Base-by-base conservation (phyloP, 2,329 filamentous ascomycete species). In the Aspergillus sojae region DNA sequence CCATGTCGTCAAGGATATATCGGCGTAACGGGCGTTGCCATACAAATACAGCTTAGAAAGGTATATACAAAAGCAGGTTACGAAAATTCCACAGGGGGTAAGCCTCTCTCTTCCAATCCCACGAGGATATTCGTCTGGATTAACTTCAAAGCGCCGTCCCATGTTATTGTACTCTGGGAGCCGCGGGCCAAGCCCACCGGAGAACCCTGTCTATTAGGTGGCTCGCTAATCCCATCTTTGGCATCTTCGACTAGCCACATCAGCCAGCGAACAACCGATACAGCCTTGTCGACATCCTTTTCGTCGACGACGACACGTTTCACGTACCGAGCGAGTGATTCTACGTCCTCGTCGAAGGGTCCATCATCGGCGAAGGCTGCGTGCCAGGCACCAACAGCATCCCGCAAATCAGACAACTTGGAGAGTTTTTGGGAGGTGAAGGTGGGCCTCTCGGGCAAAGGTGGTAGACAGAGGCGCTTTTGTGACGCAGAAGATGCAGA, bases 261-360 rank as follows among this genome's bases (percentile, higher is more conserved):
- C 63, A 83, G 64, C 92, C 92, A 96, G 67, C 83, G 87, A 14
- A 91, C 85, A 21, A 95, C 78, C 14, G 86, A 85, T 1, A 87
- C 84, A 1, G 87, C 91, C 77, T 96, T 97, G 5, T 85, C 85
- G 78, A 95, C 83, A 74, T 97, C 89, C 62, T 85, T 83, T 77
- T 98, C 95, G 62, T 94, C 89, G 1, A 80, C 65, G 0, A 97
- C 84, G 0, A 98, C 92, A 30, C 85, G 85, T 5, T 75, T 81
- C 34, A 98, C 77, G 76, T 96, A 98, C 72, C 82, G 85, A 60
- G 85, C 86, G 64, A 98, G 82, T 43, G 94, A 88, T 46, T 84
- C 84, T 0, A 94, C 89, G 77, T 99, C 95, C 62, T 91, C 88
- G 0, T 79, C 79, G 76, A 95, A 93, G 1, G 95, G 95, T 0